Evolutionary conservation across 345 rosid species (phyloP), one percentile per base, ranked within the genome.

Genomic region (Gossypium australe): DNA sequence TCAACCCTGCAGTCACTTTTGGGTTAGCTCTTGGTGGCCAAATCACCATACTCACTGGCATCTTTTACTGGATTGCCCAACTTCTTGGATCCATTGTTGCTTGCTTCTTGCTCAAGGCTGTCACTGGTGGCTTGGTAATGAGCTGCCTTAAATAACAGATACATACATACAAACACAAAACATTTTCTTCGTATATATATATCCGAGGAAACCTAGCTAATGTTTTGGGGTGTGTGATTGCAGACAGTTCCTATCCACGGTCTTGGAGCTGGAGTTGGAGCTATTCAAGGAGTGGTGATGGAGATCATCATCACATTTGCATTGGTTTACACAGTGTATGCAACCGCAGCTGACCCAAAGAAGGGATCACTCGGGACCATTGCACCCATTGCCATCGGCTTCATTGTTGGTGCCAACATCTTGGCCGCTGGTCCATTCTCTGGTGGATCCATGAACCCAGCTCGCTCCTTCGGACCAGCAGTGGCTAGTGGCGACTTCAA

Each of bases 371-470:
- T 94, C 12, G 97, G 97, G 75, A 92, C 83, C 69, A 91, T 92
- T 49, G 97, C 97, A 48, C 98, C 97, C 53, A 87, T 94, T 0
- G 97, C 98, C 52, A 94, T 94, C 5, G 97, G 97, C 2, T 87
- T 94, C 85, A 91, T 94, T 9, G 97, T 94, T 2, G 98, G 97
- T 43, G 97, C 98, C 81, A 94, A 94, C 88, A 94, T 92, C 77
- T 78, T 90, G 72, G 98, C 97, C 0, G 95, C 94, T 12, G 98
- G 98, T 71, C 98, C 98, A 44, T 94, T 94, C 85, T 92, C 97
- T 0, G 97, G 97, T 22, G 97, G 97, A 18, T 92, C 98, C 61
- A 94, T 92, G 98, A 94, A 94, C 90, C 97, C 98, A 0, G 98
- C 97, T 17, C 93, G 97, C 6, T 92, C 98, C 25, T 94, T 94